Evolutionary conservation across 768 basidiomycete genomes (phyloP).

Genomic region (Phaffia tasmanica): DNA sequence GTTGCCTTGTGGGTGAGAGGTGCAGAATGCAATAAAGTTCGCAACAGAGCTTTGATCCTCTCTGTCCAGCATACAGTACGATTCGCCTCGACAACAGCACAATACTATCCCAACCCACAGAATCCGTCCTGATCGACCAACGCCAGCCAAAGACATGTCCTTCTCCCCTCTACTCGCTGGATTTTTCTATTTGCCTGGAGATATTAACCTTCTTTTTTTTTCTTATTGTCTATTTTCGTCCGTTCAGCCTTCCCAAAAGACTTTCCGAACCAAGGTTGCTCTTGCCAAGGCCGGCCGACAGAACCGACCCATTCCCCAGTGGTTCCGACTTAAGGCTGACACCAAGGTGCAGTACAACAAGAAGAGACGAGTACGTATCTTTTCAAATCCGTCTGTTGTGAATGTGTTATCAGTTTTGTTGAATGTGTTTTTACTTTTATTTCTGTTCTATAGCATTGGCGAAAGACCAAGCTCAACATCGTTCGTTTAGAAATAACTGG

Average conservation of each 20-base stretch:
- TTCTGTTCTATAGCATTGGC: slow-evolving; percentile 56
- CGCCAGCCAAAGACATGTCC: too few relatives aligned
- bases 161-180: too few relatives aligned
- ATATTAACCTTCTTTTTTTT: background rate
- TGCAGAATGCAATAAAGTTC: too few relatives aligned
- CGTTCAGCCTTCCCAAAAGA: slow-evolving; percentile 90
- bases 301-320: slow-evolving; percentile 98
- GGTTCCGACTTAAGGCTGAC: slow-evolving; percentile 75
- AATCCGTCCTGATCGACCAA: too few relatives aligned
- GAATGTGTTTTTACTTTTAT: background rate
- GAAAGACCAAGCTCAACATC: slow-evolving; percentile 97
- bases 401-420: background rate
- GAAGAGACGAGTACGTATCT: slow-evolving; percentile 55
- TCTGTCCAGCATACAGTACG: too few relatives aligned
- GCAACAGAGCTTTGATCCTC: too few relatives aligned
- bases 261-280: slow-evolving; percentile 91
- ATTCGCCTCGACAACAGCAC: too few relatives aligned
- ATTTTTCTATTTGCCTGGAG: background rate
- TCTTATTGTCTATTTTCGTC: slow-evolving; percentile 1
- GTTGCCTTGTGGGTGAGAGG: too few relatives aligned
- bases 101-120: too few relatives aligned
- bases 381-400: background rate
- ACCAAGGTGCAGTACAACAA: slow-evolving; percentile 55
- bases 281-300: slow-evolving; percentile 91
- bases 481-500: too few relatives aligned